Percentiles rank a stretch among this genome's conserved stretches.
These are phyloP conservation scores for Geotrichum australiense DNA, from an alignment of 1,139 yeast species.

Conservation along the genomic window DNA sequence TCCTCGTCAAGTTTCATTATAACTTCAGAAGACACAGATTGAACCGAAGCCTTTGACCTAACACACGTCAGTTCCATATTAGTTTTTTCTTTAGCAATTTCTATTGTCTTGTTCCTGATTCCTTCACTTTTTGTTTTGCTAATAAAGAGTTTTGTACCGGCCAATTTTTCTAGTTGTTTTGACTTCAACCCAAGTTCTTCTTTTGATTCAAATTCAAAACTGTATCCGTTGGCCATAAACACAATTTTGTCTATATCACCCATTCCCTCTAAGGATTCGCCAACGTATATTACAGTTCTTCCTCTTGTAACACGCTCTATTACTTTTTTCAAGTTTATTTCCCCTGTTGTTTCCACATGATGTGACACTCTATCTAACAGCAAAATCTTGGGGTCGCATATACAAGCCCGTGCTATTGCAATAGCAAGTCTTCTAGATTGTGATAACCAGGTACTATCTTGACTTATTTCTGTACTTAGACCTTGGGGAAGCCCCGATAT, in stretches of 20 bases:
- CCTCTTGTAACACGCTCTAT: conserved; percentile 54
- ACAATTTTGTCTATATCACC: conserved; percentile 44
- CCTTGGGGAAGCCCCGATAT: conserved; percentile 37
- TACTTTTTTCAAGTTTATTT: conserved; percentile 46
- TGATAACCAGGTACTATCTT: conserved; percentile 71
- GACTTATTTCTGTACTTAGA: conserved; percentile 49
- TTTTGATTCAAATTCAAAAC: conserved; percentile 38
- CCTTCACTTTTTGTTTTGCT: neutral
- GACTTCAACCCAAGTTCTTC: conserved; percentile 18
- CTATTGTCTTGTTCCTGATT: neutral
- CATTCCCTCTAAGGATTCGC: conserved; percentile 71
- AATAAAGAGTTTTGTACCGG: too few relatives aligned
- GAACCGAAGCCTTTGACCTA: neutral
- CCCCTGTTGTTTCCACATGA: conserved; percentile 62
- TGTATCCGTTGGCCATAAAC: conserved; percentile 38
- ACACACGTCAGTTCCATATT: neutral
- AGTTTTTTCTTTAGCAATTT: neutral
- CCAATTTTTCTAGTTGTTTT: too few relatives aligned
- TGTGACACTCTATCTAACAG: conserved; percentile 78
- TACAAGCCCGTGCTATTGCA: conserved; percentile 69
- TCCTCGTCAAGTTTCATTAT: conserved; percentile 6
- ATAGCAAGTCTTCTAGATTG: conserved; percentile 82
- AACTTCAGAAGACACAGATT: conserved; percentile 4
- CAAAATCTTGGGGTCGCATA: conserved; percentile 59
- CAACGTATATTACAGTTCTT: conserved; percentile 71